These are phyloP conservation scores for Fusarium newnesense DNA, from an alignment of 2,329 filamentous ascomycete genomes.

Conservation along the genomic window DNA sequence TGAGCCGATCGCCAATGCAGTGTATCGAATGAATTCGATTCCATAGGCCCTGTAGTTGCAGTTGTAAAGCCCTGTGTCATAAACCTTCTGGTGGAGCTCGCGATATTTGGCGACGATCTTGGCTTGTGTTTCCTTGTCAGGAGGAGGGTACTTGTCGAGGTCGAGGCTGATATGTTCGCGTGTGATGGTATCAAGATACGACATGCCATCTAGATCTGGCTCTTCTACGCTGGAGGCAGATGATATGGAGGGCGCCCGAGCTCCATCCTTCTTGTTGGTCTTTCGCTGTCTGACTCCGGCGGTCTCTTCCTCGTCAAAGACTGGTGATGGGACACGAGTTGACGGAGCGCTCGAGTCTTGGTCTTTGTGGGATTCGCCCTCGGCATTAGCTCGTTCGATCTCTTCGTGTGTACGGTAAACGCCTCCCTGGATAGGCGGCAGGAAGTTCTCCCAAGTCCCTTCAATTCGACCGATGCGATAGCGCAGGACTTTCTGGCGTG, in stretches of 20 bases:
- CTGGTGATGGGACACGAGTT: conserved; percentile 63
- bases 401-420: conserved; percentile 67
- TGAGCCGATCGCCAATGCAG: conserved; percentile 64
- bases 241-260: conserved; percentile 63
- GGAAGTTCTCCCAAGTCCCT: conserved; percentile 86
- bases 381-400: conserved; percentile 44
- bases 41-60: conserved; percentile 87
- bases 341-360: conserved; percentile 57
- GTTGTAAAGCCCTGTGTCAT: conserved; percentile 79
- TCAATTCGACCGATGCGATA: conserved; percentile 87
- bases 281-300: conserved; percentile 47
- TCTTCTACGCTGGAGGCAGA: conserved; percentile 68
- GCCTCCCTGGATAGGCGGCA: conserved; percentile 92
- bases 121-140: conserved; percentile 79
- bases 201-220: conserved; percentile 59
- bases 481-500: conserved; percentile 78
- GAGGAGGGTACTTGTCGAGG: conserved; percentile 80
- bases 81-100: conserved; percentile 76
- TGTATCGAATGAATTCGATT: conserved; percentile 79
- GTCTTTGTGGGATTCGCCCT: conserved; percentile 31
- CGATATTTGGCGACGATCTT: conserved; percentile 84
- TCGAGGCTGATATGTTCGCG: conserved; percentile 80
- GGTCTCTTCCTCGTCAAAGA: conserved; percentile 58
- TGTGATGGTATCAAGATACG: conserved; percentile 78
- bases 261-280: conserved; percentile 19